Evolutionary conservation across 2,329 filamentous ascomycete genomes (phyloP).

Genomic region (Ascochyta lentis): DNA sequence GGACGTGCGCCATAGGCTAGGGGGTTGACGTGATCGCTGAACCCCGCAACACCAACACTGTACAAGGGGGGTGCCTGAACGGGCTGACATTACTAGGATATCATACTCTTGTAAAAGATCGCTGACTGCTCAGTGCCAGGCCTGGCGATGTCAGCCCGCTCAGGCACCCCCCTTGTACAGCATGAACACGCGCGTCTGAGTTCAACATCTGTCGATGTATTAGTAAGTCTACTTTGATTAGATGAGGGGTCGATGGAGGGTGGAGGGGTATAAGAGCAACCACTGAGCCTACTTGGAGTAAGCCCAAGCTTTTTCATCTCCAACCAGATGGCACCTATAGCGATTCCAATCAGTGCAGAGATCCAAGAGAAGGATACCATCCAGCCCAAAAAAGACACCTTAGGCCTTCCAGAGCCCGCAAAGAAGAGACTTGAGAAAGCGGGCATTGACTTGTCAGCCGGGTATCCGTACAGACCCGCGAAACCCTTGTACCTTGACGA

Average conservation of each 20-base stretch:
- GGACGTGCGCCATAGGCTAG: constrained; percentile 40
- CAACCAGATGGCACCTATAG: constrained; percentile 61
- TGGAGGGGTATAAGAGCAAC: constrained; percentile 24
- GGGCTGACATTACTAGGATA: too few species aligned
- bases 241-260: constrained; percentile 8
- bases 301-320: not conserved
- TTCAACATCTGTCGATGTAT: constrained; percentile 16
- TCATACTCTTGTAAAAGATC: too few species aligned
- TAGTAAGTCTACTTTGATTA: constrained; percentile 19
- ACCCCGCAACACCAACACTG: constrained; percentile 43
- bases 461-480: constrained; percentile 74
- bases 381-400: constrained; percentile 67
- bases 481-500: constrained; percentile 73
- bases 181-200: constrained; percentile 12
- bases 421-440: constrained; percentile 69
- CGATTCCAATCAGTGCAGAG: constrained; percentile 58
- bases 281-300: not conserved
- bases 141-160: too few species aligned
- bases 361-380: constrained; percentile 66
- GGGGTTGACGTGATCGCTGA: constrained; percentile 41
- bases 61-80: not conserved
- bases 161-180: not conserved
- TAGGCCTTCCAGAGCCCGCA: constrained; percentile 66
- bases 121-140: too few species aligned
- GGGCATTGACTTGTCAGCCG: constrained; percentile 71